Base-by-base conservation (phyloP, 2,329 filamentous ascomycete genomes). In the Fusarium napiforme region DNA sequence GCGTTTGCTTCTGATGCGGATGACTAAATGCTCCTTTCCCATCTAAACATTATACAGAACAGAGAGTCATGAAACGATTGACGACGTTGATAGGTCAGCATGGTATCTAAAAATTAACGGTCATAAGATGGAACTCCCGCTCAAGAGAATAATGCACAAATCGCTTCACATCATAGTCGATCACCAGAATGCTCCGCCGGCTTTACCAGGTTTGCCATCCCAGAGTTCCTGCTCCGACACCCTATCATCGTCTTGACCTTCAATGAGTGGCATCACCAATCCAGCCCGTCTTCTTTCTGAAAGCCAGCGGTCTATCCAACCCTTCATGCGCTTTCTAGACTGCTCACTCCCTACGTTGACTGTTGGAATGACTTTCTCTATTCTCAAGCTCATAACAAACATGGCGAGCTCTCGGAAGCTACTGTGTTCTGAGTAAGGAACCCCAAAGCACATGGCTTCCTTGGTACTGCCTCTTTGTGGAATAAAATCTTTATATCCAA, bases 381-480 rank as follows among this genome's bases (percentile, higher is more conserved):
- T 97, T 64, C 93, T 86, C 81, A 99, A 81, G 26, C 92, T 90
- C 86, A 96, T 96, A 75, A 96, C 90, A 79, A 99, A 99, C 88
- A 98, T 92, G 1, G 94, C 96, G 79, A 99, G 83, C 85, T 99
- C 96, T 45, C 96, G 88, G 79, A 99, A 99, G 70, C 93, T 97
- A 81, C 93, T 96, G 81, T 99, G 96, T 84, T 99, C 96, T 58
- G 92, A 95, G 80, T 99, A 99, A 5, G 96, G 96, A 5, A 98
- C 96, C 2, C 94, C 95, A 76, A 97, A 97, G 81, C 95, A 98
- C 81, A 93, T 92, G 42, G 93, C 93, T 76, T 96, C 92, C 53
- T 88, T 88, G 7, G 93, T 95, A 82, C 93, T 95, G 7, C 96
- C 96, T 8, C 94, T 88, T 82, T 97, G 94, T 0, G 94, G 92